phyloP scores from a whole-genome alignment of 768 basidiomycete species.

The Coprinopsis strossmayeri region DNA sequence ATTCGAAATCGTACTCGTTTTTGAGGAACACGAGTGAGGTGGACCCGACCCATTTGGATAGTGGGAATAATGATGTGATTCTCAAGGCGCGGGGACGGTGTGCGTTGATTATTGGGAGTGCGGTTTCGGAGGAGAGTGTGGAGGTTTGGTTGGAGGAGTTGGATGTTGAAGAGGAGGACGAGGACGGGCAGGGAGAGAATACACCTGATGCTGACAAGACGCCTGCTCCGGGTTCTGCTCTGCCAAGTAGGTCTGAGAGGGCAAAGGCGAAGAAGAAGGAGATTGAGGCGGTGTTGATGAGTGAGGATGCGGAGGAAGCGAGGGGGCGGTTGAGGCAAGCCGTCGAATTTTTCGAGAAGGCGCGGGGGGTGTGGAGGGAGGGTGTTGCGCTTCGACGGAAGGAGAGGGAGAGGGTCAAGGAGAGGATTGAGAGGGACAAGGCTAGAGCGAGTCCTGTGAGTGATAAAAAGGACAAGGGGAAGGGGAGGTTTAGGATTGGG shows the following conservation, averaged over 20 bases:
- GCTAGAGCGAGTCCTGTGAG: background rate
- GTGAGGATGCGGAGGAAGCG: constrained; percentile 50
- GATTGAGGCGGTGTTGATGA: constrained; percentile 27
- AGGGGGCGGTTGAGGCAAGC: constrained; percentile 44
- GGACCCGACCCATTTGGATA: background rate
- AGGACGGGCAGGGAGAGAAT: background rate
- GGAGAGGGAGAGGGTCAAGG: background rate
- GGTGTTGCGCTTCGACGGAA: constrained; percentile 1
- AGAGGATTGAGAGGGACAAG: background rate
- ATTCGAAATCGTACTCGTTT: background rate
- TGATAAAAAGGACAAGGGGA: background rate
- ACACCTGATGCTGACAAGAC: background rate
- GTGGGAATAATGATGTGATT: constrained; percentile 18
- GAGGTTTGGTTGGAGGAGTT: constrained; percentile 44
- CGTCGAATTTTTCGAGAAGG: constrained; percentile 34
- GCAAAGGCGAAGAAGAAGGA: constrained; percentile 26
- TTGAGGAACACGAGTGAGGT: background rate
- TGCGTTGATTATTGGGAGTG: constrained; percentile 51
- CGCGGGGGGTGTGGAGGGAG: constrained; percentile 20
- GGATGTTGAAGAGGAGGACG: constrained; percentile 1
- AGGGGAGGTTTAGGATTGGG: background rate
- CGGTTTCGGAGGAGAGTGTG: constrained; percentile 41
- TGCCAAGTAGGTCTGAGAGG: too few relatives aligned
- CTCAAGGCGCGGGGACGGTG: constrained; percentile 44
- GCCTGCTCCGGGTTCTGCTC: background rate